Evolutionary conservation across 148 eudicot genomes (phyloP).

Genomic region (Silene uniflora): DNA sequence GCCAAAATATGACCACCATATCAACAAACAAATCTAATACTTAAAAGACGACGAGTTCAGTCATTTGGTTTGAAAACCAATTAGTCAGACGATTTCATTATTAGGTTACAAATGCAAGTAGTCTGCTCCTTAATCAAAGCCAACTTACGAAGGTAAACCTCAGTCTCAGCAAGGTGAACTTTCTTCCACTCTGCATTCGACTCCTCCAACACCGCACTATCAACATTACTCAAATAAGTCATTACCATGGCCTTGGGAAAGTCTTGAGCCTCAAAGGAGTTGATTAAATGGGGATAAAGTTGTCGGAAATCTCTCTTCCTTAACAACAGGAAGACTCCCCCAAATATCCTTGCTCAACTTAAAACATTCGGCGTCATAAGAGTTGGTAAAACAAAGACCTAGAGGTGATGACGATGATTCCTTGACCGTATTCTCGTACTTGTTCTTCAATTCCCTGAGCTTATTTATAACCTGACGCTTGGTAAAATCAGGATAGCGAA

Average conservation of each 20-base stretch:
- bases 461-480: slow-evolving; percentile 47
- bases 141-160: slow-evolving; percentile 21
- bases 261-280: neutral
- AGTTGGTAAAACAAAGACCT: slow-evolving; percentile 30
- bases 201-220: slow-evolving; percentile 30
- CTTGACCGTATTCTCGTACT: slow-evolving; percentile 33
- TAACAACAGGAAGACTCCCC: slow-evolving; percentile 36
- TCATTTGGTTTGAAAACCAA: no score
- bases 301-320: no score
- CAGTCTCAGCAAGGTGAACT: slow-evolving; percentile 30
- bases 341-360: slow-evolving; percentile 50
- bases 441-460: slow-evolving; percentile 50
- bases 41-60: no score
- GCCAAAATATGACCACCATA: no score
- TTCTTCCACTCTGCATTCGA: slow-evolving; percentile 45
- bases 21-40: no score
- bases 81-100: slow-evolving; percentile 29
- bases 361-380: slow-evolving; percentile 44
- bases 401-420: no score
- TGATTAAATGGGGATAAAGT: slow-evolving; percentile 23
- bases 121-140: slow-evolving; percentile 32
- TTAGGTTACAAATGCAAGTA: slow-evolving; percentile 22
- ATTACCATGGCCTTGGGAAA: neutral
- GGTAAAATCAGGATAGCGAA: slow-evolving; percentile 22
- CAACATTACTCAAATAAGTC: slow-evolving; percentile 28